Percentiles rank a stretch among this genome's conserved stretches.
phyloP scores from a whole-genome alignment of 169 alveolate species.

The Neospora caninum region DNA sequence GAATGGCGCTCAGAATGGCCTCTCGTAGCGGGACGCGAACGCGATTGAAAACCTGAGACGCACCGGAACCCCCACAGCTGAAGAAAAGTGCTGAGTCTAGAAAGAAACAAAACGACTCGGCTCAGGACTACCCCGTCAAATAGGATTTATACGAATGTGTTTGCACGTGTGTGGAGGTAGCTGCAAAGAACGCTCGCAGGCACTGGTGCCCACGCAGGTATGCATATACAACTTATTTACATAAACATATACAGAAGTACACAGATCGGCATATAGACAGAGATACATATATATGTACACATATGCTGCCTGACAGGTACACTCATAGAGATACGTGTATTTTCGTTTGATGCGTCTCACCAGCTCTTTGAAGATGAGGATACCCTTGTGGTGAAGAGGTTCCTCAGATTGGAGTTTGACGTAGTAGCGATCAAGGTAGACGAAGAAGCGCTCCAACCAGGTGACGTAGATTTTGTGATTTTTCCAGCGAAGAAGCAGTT shows the following conservation, averaged over 20 bases:
- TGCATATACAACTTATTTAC: too few relatives aligned
- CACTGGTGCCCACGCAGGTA: too few relatives aligned
- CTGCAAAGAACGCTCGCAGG: too few relatives aligned
- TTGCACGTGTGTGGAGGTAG: too few relatives aligned
- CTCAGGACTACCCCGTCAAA: too few relatives aligned
- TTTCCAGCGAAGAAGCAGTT: conserved; percentile 78
- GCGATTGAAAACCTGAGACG: conserved; percentile 62
- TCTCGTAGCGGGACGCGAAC: conserved; percentile 55
- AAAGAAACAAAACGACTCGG: background rate
- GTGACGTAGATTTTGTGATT: conserved; percentile 78
- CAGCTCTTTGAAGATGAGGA: conserved; percentile 74
- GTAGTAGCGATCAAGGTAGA: conserved; percentile 77
- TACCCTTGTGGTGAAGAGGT: conserved; percentile 73
- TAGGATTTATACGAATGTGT: too few relatives aligned
- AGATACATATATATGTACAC: background rate
- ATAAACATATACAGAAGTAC: too few relatives aligned
- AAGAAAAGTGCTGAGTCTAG: background rate
- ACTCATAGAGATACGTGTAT: background rate
- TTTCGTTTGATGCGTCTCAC: background rate
- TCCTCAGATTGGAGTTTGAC: conserved; percentile 75
- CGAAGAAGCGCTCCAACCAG: conserved; percentile 84
- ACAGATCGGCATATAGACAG: background rate
- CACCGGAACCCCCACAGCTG: background rate
- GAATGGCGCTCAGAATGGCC: conserved; percentile 66
- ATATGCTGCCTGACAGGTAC: background rate